Evolutionary conservation across 2,329 filamentous ascomycete genomes (phyloP), one percentile per base, ranked within the genome.

Genomic region (Fusarium sp.): DNA sequence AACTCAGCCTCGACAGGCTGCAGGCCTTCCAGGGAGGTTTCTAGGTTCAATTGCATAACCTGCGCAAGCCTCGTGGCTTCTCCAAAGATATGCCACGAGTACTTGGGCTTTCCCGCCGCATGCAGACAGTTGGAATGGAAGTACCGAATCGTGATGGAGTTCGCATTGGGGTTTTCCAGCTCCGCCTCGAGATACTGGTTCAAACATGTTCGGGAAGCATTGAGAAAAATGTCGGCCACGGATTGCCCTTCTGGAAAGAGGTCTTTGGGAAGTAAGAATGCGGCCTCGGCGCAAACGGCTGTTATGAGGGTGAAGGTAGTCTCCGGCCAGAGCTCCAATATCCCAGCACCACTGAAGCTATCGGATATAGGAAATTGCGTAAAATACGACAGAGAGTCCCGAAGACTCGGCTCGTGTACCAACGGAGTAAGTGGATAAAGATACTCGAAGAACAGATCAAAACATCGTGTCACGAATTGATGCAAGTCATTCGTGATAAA

Each of bases 81-180:
- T 2, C 81, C 80, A 62, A 83, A 80, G 2, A 82, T 79, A 46
- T 82, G 79, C 79, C 81, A 82, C 6, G 81, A 82, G 20, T 80
- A 76, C 24, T 78, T 76, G 6, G 79, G 79, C 39, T 80, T 81
- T 0, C 80, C 81, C 1, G 78, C 73, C 2, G 79, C 79, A 45
- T 83, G 81, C 4, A 83, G 67, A 40, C 80, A 81, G 53, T 81
- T 82, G 15, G 81, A 82, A 49, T 83, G 81, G 23, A 82, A 80
- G 50, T 82, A 81, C 6, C 81, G 77, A 19, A 82, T 80, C 4
- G 77, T 75, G 24, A 83, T 75, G 5, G 81, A 83, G 45, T 77
- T 80, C 2, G 80, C 79, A 48, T 76, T 79, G 1, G 81, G 81
- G 12, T 71, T 75, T 45, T 82, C 80, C 1, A 83, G 70, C 30